Evolutionary conservation across 1,284 basidiomycete species (phyloP), one percentile per base, ranked within the genome.

Genomic region (Fomitopsis pinicola): DNA sequence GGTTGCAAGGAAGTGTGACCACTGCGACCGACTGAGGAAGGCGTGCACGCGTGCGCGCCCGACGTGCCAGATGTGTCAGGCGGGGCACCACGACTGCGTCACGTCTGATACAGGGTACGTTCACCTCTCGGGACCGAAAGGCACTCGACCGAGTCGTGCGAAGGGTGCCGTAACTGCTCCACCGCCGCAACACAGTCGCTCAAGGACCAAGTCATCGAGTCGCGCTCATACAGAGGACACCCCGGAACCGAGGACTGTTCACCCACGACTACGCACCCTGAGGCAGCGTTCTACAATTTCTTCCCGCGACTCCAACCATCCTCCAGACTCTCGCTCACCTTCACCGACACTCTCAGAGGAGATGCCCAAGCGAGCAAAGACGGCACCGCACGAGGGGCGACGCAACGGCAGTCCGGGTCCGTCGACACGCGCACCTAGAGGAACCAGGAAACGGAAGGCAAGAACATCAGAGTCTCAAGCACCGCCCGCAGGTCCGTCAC

Each of bases 1-100:
- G 26, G 59, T 63, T 22, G 33, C 57, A 9, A 50, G 6, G 26
- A 46, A 59, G 19, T 63, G 62, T 46, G 53, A 61, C 36, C 28
- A 42, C n/a, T 63, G 62, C 56, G 26, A 40, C 22, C 12, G 42
- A 9, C 45, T 46, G 5, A 30, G 50, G 40, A 55, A 63, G 45
- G 55, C 45, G 10, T 63, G 62, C 52, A 50, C 59, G 17, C 62
- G 62, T 22, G 36, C 55, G 26, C 56, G 56, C 6, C 62, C 62
- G n/a, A 38, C 50, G 15, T 63, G 62, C 50, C 38, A 15, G 28
- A 56, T 30, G 44, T 63, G 62, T 40, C n/a, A 33, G 22, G 38
- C 28, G 1, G 28, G 26, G 5, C 38, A 40, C 17, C 42, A 42
- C 22, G 12, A 36, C 19, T 63, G 62, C 46, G 44, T n/a, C 10